Evolutionary conservation across 2,329 filamentous ascomycete species (phyloP).

Genomic region (Boeremia exigua): DNA sequence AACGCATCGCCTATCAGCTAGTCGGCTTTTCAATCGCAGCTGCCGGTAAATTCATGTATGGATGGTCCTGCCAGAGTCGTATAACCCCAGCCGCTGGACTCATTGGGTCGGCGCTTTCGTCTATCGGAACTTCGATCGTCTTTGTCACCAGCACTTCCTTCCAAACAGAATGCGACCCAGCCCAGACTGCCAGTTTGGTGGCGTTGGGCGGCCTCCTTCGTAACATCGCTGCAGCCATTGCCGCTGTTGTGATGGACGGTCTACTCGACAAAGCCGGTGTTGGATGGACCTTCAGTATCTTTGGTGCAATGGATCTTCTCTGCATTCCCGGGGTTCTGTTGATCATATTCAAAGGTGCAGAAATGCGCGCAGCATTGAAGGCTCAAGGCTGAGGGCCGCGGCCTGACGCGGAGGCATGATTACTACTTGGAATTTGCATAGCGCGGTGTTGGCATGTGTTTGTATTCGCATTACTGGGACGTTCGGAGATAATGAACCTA

Average conservation of each 20-base stretch:
- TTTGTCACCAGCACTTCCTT: constrained; percentile 53
- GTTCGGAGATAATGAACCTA: neutral
- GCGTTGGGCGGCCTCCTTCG: constrained; percentile 51
- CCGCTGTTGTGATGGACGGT: constrained; percentile 45
- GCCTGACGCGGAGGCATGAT: neutral
- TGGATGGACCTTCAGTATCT: constrained; percentile 51
- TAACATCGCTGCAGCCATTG: constrained; percentile 50
- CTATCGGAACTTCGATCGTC: constrained; percentile 48
- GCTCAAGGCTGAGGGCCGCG: constrained; percentile 13
- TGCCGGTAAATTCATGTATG: constrained; percentile 50
- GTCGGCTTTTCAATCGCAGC: constrained; percentile 49
- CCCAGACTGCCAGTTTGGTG: constrained; percentile 51
- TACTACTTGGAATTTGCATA: constrained; percentile 2
- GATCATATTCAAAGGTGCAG: constrained; percentile 29
- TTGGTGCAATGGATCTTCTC: constrained; percentile 43
- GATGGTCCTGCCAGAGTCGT: constrained; percentile 47
- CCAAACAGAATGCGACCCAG: constrained; percentile 50
- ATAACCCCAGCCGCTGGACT: constrained; percentile 28
- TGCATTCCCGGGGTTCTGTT: constrained; percentile 33
- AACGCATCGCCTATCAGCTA: constrained; percentile 50
- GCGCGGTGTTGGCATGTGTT: constrained; percentile 5
- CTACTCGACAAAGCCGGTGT: constrained; percentile 46
- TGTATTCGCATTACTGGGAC: neutral
- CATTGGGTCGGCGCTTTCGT: constrained; percentile 40
- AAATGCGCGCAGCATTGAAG: constrained; percentile 31